A percentile compares a stretch with the other conserved stretches of the same genome.
Evolutionary conservation across 2,329 filamentous ascomycete genomes (phyloP).

Genomic region (Sporothrix schenckii): DNA sequence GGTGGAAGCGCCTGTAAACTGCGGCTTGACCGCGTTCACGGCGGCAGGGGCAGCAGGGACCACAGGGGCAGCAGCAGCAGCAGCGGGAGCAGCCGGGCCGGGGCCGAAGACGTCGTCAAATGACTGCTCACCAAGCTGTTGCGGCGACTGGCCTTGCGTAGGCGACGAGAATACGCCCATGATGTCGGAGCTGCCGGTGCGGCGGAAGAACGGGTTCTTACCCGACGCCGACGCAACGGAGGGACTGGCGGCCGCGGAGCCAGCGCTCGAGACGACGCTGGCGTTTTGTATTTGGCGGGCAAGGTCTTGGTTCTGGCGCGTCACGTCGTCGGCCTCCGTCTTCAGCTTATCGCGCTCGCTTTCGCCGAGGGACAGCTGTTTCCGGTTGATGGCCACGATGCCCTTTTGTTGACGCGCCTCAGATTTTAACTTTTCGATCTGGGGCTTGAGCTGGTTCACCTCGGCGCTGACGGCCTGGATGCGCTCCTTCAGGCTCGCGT

Average conservation of each 20-base stretch:
- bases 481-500: slow-evolving; percentile 79
- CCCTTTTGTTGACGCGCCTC: slow-evolving; percentile 95
- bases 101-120: slow-evolving; percentile 89
- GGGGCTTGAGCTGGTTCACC: slow-evolving; percentile 80
- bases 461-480: slow-evolving; percentile 83
- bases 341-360: slow-evolving; percentile 86
- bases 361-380: slow-evolving; percentile 89
- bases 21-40: slow-evolving; percentile 56
- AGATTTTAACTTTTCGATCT: slow-evolving; percentile 89
- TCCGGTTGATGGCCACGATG: slow-evolving; percentile 96
- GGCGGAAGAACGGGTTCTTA: slow-evolving; percentile 94
- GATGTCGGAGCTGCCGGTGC: slow-evolving; percentile 64
- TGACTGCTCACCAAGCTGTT: slow-evolving; percentile 63
- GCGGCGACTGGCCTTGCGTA: slow-evolving; percentile 32
- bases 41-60: slow-evolving; percentile 42
- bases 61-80: slow-evolving; percentile 36
- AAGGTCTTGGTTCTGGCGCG: slow-evolving; percentile 63
- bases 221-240: slow-evolving; percentile 68
- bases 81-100: slow-evolving; percentile 55
- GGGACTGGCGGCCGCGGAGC: slow-evolving; percentile 63
- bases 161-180: slow-evolving; percentile 58
- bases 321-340: slow-evolving; percentile 71
- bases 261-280: slow-evolving; percentile 52
- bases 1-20: slow-evolving; percentile 60
- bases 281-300: slow-evolving; percentile 55